Evolutionary conservation across 768 basidiomycete species (phyloP), one percentile per base, ranked within the genome.

Genomic region (Tephrocybe sp.): DNA sequence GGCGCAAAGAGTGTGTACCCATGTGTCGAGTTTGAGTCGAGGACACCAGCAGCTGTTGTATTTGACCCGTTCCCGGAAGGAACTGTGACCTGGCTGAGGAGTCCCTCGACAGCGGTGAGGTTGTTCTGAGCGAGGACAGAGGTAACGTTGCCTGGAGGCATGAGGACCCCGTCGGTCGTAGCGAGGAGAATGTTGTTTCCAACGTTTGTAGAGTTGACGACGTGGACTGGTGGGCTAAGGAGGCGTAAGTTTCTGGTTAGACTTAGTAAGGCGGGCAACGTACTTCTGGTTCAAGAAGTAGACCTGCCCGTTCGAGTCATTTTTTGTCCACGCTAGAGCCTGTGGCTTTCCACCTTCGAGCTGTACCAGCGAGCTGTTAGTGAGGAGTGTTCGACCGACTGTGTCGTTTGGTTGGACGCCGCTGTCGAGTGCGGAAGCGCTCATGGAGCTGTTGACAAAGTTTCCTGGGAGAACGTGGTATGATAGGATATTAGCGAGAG

Each of bases 1-100:
- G 89, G 88, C 3, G 82, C 78, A 60, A 90, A 89, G 35, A 89
- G 55, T 1, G 89, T 90, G 53, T 84, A 72, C 2, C 87, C 89
- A 20, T 54, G 63, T 1, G 75, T 58, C 13, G 34, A 65, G 1
- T 65, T 59, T 31, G 58, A 39, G 11, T 73, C 60, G 22, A 80
- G 65, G 45, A 64, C 39, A 48, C 73, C 53, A 35, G 66, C 57
- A 10, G 68, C 61, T 0, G 78, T 68, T 5, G 68, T 61, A 52
- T 75, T 69, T 11, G 55, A 62, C 0, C 70, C 72, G 48, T 67
- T 60, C 0, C 51, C 13, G 5, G 53, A 50, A 1, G 71, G 62
- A 0, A 68, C 54, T 4, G 60, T 56, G 11, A 65, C 54, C 43
- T 53, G 54, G 13, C 57, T 57, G 2, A 73, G 42, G 9, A 73